These are phyloP conservation scores for Zostera marina DNA, from an alignment of 116 monocot genomes.

Conservation along the genomic window DNA sequence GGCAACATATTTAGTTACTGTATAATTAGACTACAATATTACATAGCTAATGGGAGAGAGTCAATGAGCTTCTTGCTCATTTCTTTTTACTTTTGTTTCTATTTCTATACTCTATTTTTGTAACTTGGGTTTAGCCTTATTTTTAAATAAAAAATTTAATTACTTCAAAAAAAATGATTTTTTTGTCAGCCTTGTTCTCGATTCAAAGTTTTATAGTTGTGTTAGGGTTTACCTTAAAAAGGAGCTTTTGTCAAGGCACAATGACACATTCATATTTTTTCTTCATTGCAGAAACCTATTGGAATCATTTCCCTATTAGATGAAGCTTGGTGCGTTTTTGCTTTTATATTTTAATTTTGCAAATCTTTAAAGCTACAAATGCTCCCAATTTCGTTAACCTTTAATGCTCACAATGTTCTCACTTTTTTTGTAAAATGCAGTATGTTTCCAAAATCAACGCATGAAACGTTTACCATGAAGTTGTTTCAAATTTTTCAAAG, in stretches of 20 bases:
- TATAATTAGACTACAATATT: no score
- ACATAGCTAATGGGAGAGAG: no score
- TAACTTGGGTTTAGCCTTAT: no score
- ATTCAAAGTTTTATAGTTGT: not conserved
- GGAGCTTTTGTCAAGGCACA: not conserved
- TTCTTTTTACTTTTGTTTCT: no score
- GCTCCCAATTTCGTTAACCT: not conserved
- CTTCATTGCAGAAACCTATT: constrained; percentile 72
- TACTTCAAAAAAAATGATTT: no score
- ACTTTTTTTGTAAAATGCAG: constrained; percentile 24
- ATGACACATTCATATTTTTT: not conserved
- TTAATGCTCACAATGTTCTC: not conserved
- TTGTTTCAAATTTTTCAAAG: constrained; percentile 53
- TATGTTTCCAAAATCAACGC: constrained; percentile 92
- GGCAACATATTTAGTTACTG: no score
- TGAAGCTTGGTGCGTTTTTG: constrained; percentile 74
- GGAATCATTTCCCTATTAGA: constrained; percentile 89
- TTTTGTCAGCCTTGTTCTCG: not conserved
- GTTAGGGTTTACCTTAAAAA: not conserved
- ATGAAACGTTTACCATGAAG: constrained; percentile 67
- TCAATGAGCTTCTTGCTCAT: no score
- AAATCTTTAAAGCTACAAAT: not conserved
- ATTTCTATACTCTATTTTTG: no score
- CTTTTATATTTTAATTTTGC: constrained; percentile 2
- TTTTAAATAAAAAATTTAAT: no score